Evolutionary conservation across 2,329 filamentous ascomycete species (phyloP).

Genomic region (Penicillium sp.): DNA sequence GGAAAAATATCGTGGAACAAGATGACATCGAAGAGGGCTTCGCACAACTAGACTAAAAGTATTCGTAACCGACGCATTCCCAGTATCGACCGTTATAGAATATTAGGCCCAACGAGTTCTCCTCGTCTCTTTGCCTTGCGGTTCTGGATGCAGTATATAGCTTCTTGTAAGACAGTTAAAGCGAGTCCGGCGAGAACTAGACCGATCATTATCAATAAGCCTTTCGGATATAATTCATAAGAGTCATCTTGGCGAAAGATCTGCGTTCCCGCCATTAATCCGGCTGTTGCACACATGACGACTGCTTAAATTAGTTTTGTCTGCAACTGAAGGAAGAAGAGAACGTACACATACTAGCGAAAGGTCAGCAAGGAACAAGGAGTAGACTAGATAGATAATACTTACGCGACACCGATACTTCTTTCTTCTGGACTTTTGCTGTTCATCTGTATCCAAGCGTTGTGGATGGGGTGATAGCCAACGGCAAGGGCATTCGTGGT

Average conservation of each 20-base stretch:
- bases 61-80: neutral
- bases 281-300: conserved; percentile 57
- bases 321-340: neutral
- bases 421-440: conserved; percentile 52
- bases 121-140: neutral
- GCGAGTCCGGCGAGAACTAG: conserved; percentile 49
- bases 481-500: conserved; percentile 56
- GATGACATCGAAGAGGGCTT: no score
- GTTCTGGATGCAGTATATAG: conserved; percentile 8
- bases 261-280: conserved; percentile 57
- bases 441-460: conserved; percentile 59
- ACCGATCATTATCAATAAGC: conserved; percentile 52
- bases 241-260: conserved; percentile 54
- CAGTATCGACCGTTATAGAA: neutral
- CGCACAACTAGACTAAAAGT: no score
- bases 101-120: neutral
- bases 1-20: no score
- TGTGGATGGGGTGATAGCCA: conserved; percentile 59
- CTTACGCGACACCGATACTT: conserved; percentile 56
- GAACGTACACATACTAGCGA: conserved; percentile 34
- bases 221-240: conserved; percentile 50
- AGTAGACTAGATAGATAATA: conserved; percentile 8
- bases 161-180: conserved; percentile 44
- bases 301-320: conserved; percentile 16
- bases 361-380: conserved; percentile 35